phyloP scores from a whole-genome alignment of 139 green algal genomes.

The Picochlorum sp. region DNA sequence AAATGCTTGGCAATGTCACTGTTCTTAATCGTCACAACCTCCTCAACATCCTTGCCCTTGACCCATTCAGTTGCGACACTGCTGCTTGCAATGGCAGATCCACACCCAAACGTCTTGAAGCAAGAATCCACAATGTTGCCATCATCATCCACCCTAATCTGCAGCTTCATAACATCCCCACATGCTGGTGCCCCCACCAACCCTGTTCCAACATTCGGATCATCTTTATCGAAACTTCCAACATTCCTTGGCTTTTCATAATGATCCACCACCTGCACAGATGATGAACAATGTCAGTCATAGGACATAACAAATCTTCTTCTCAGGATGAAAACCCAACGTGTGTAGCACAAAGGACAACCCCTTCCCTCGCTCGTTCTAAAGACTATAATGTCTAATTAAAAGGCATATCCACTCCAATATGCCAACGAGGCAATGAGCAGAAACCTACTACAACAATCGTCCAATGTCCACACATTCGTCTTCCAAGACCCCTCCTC shows the following conservation, averaged over 20 bases:
- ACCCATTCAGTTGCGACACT: slow-evolving; percentile 94
- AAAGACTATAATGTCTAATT: too few relatives aligned
- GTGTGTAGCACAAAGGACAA: too few relatives aligned
- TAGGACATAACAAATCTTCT: too few relatives aligned
- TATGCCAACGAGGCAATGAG: too few relatives aligned
- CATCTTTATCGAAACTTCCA: slow-evolving; percentile 90
- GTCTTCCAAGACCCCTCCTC: too few relatives aligned
- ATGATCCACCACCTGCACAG: slow-evolving; percentile 87
- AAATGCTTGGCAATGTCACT: slow-evolving; percentile 96
- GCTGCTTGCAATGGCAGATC: slow-evolving; percentile 91
- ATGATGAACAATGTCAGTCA: not conserved
- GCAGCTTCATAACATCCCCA: slow-evolving; percentile 99
- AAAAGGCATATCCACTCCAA: too few relatives aligned
- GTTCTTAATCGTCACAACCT: slow-evolving; percentile 90
- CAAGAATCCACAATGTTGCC: slow-evolving; percentile 92
- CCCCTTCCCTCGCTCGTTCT: too few relatives aligned
- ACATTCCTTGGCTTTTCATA: slow-evolving; percentile 96
- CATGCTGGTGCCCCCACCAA: slow-evolving; percentile 87
- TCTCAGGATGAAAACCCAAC: too few relatives aligned
- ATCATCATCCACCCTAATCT: slow-evolving; percentile 86
- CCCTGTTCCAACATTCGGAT: slow-evolving; percentile 81
- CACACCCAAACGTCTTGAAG: slow-evolving; percentile 99
- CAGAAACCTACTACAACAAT: too few relatives aligned
- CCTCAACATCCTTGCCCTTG: slow-evolving; percentile 76
- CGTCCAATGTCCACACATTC: too few relatives aligned